A percentile compares a stretch with the other conserved stretches of the same genome.
Conservation (phyloP, 169 alveolate genomes). For the Theileria annulata region DNA sequence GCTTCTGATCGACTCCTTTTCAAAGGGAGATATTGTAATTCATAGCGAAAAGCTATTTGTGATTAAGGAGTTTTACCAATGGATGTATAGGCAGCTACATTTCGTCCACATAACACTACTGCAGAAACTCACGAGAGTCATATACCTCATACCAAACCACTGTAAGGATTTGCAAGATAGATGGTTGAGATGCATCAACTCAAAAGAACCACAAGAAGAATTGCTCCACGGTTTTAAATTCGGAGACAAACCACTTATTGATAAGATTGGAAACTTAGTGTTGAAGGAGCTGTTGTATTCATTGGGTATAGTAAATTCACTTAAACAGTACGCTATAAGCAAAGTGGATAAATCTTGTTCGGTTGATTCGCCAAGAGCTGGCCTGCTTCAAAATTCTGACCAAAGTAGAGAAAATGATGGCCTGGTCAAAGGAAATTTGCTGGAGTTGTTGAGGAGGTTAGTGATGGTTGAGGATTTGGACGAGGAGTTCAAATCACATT, state of each 20-base stretch:
- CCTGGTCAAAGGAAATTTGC: background rate
- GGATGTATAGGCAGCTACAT: constrained; percentile 44
- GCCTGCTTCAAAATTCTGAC: background rate
- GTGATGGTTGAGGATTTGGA: constrained; percentile 21
- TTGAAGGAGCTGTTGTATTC: constrained; percentile 27
- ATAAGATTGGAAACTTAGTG: constrained; percentile 21
- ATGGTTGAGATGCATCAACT: constrained; percentile 32
- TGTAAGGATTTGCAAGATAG: constrained; percentile 8
- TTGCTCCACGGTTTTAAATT: constrained; percentile 33
- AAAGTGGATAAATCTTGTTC: background rate
- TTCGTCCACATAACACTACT: constrained; percentile 29
- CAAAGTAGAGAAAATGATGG: background rate
- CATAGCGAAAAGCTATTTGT: constrained; percentile 31
- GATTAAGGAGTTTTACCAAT: constrained; percentile 33
- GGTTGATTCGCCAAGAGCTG: background rate
- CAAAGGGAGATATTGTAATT: constrained; percentile 36
- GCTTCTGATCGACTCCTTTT: constrained; percentile 51
- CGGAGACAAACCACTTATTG: constrained; percentile 11
- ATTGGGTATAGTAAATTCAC: constrained; percentile 29
- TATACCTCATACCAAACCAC: constrained; percentile 33
- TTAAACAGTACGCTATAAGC: constrained; percentile 5
- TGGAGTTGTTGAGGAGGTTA: background rate
- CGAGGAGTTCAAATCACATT: background rate
- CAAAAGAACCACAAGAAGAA: constrained; percentile 27
- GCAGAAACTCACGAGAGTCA: constrained; percentile 60